Evolutionary conservation across 1,284 basidiomycete genomes (phyloP).

Genomic region (Veloboletus limbatus): DNA sequence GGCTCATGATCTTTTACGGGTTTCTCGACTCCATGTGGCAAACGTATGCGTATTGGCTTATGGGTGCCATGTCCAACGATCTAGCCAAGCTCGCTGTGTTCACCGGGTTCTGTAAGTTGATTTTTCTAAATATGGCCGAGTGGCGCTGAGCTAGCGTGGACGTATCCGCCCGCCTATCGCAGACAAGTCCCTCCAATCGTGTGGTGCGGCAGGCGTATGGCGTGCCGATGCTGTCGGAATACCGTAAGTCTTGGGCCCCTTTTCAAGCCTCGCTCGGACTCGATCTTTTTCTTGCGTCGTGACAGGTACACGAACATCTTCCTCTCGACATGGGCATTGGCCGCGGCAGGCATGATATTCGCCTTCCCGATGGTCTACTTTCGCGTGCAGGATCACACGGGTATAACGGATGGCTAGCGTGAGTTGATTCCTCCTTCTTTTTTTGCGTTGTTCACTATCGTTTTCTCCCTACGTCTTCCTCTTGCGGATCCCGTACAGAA

Average conservation of each 20-base stretch:
- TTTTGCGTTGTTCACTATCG: no score
- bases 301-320: slow-evolving; percentile 40
- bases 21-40: slow-evolving; percentile 44
- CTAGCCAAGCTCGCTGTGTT: slow-evolving; percentile 33
- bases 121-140: no score
- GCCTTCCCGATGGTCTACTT: slow-evolving; percentile 40
- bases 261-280: neutral
- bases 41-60: slow-evolving; percentile 51
- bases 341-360: slow-evolving; percentile 34
- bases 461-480: no score
- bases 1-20: slow-evolving; percentile 40
- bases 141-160: no score
- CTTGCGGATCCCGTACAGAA: no score
- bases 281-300: neutral
- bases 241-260: slow-evolving; percentile 21
- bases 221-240: slow-evolving; percentile 24
- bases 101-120: slow-evolving; percentile 32
- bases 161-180: no score
- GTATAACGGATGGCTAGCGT: no score
- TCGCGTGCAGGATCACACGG: slow-evolving; percentile 39
- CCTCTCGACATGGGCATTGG: slow-evolving; percentile 38
- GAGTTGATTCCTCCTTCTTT: no score
- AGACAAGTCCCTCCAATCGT: no score
- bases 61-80: slow-evolving; percentile 36
- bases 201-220: slow-evolving; percentile 33